Conservation (phyloP, 208 protist species). For the Strigomonas culicis region DNA sequence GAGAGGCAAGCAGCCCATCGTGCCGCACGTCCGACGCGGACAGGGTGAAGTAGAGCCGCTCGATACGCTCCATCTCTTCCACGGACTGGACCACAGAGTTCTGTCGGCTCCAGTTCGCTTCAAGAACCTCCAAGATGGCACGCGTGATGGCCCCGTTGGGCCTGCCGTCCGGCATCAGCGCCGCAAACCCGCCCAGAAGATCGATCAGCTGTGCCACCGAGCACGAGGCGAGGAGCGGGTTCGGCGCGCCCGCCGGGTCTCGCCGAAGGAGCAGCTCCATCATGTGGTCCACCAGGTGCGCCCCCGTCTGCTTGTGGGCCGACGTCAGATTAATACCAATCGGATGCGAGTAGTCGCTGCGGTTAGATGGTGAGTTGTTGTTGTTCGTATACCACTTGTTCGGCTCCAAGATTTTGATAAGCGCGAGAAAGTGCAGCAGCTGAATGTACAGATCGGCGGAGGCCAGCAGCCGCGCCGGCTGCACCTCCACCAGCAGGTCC, state of each 20-base stretch:
- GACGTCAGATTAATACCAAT: constrained; percentile 50
- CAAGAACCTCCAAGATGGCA: constrained; percentile 9
- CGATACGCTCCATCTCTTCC: constrained; percentile 37
- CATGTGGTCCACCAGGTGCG: constrained; percentile 59
- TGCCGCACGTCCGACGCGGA: constrained; percentile 36
- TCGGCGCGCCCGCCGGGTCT: neutral
- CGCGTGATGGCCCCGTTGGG: constrained; percentile 37
- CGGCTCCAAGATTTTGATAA: constrained; percentile 80
- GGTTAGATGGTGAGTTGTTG: constrained; percentile 56
- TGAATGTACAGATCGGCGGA: constrained; percentile 52
- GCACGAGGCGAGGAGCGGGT: constrained; percentile 28
- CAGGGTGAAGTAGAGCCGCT: constrained; percentile 66
- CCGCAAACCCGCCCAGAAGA: constrained; percentile 54
- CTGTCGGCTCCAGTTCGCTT: neutral
- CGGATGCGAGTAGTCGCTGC: constrained; percentile 80
- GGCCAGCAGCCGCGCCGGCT: constrained; percentile 59
- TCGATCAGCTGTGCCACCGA: constrained; percentile 50
- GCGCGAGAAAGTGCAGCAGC: constrained; percentile 79
- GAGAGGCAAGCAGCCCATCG: constrained; percentile 26
- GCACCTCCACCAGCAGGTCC: constrained; percentile 49
- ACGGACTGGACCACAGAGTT: constrained; percentile 15
- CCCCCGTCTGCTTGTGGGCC: constrained; percentile 51
- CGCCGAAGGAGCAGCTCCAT: constrained; percentile 17
- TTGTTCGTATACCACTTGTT: constrained; percentile 81
- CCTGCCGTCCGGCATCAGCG: constrained; percentile 38